phyloP scores from a whole-genome alignment of 495 filamentous ascomycete genomes.

The Aspergillus nidulans region DNA sequence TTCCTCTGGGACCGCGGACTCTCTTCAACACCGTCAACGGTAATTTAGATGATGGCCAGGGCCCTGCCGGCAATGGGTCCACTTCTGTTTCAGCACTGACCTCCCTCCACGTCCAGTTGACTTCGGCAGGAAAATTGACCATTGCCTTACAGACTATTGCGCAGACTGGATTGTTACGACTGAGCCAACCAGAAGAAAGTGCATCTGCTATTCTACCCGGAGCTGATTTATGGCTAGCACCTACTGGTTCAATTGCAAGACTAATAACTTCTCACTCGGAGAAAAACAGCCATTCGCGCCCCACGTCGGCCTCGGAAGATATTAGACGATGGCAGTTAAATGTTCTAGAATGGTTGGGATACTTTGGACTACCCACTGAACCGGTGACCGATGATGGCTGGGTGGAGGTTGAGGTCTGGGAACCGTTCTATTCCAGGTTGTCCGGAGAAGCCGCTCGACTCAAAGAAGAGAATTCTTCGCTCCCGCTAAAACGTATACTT shows the following conservation, averaged over 20 bases:
- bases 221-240: slow-evolving; percentile 47
- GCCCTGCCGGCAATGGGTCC: slow-evolving; percentile 26
- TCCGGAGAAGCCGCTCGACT: slow-evolving; percentile 35
- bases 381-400: slow-evolving; percentile 35
- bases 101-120: slow-evolving; percentile 39
- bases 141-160: slow-evolving; percentile 36
- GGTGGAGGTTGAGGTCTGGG: slow-evolving; percentile 46
- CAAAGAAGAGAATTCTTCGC: slow-evolving; percentile 31
- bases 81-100: slow-evolving; percentile 31
- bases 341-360: slow-evolving; percentile 37
- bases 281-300: slow-evolving; percentile 8
- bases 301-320: slow-evolving; percentile 18
- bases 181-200: slow-evolving; percentile 23
- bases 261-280: slow-evolving; percentile 30
- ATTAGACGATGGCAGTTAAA: slow-evolving; percentile 35
- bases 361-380: slow-evolving; percentile 35
- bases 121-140: slow-evolving; percentile 34
- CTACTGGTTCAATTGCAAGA: slow-evolving; percentile 45
- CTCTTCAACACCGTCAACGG: slow-evolving; percentile 37
- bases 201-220: slow-evolving; percentile 23
- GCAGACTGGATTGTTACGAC: slow-evolving; percentile 35
- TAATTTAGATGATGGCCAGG: slow-evolving; percentile 27
- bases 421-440: slow-evolving; percentile 42
- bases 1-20: slow-evolving; percentile 44
- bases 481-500: slow-evolving; percentile 43